These are phyloP conservation scores for Rhodotorula kratochvilovae DNA, from an alignment of 768 basidiomycete species.

Conservation along the genomic window DNA sequence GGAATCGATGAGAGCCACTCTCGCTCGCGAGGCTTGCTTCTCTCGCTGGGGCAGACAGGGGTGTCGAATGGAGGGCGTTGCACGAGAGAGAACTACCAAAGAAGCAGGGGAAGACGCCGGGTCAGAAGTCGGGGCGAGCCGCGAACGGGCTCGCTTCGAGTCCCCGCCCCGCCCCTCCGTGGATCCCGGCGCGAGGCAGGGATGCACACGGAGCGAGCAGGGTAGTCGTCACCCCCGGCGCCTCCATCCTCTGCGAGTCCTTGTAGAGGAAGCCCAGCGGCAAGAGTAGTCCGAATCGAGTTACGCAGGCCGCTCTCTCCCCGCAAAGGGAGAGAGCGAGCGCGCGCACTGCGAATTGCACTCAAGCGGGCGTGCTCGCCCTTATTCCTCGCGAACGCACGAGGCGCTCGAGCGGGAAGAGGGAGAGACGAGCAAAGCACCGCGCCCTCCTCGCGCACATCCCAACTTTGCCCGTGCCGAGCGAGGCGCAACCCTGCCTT, in stretches of 20 bases:
- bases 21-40: too few species aligned
- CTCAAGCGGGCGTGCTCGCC: constrained; percentile 8
- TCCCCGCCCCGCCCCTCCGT: background rate
- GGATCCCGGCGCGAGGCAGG: too few species aligned
- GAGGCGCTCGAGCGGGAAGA: background rate
- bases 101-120: background rate
- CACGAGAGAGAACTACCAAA: too few species aligned
- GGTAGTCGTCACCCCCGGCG: background rate
- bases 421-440: background rate
- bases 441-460: constrained; percentile 21
- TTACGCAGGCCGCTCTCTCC: background rate
- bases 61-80: too few species aligned
- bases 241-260: background rate
- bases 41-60: too few species aligned
- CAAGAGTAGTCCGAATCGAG: constrained; percentile 34
- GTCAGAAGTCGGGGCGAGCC: constrained; percentile 21
- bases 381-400: background rate
- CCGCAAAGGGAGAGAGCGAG: too few species aligned
- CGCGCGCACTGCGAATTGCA: constrained; percentile 15
- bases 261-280: background rate
- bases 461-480: background rate
- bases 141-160: constrained; percentile 9
- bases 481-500: background rate
- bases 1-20: too few species aligned
- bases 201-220: background rate